A percentile compares a stretch with the other conserved stretches of the same genome.
These are phyloP conservation scores for Globisporangium yorkense DNA, from an alignment of 352 stramenopile species.

Conservation along the genomic window DNA sequence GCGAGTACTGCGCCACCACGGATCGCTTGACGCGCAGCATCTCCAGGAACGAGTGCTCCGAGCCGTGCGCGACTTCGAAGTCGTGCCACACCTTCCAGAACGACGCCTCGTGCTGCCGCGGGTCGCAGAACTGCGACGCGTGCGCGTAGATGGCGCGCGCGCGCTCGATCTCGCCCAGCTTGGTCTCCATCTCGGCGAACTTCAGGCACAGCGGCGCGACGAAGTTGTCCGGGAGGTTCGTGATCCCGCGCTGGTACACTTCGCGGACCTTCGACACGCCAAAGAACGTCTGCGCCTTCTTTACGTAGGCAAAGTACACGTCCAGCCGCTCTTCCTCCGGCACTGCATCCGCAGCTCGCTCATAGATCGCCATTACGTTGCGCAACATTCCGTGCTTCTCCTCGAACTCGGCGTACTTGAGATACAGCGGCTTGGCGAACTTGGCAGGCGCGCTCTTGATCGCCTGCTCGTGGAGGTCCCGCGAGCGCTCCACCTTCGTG, in stretches of 20 bases:
- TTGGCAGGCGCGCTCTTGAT: conserved; percentile 78
- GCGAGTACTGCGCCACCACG: conserved; percentile 94
- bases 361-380: conserved; percentile 95
- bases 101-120: conserved; percentile 84
- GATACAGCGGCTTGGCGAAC: conserved; percentile 78
- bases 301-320: conserved; percentile 93
- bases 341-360: conserved; percentile 88
- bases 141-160: conserved; percentile 94
- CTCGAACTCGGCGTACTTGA: conserved; percentile 94
- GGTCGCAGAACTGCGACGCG: conserved; percentile 97
- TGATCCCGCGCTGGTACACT: conserved; percentile 96
- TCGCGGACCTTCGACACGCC: conserved; percentile 94
- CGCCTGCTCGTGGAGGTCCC: conserved; percentile 97
- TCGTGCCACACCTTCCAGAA: conserved; percentile 98
- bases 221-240: conserved; percentile 89
- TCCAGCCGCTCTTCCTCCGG: conserved; percentile 88
- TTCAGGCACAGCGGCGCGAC: conserved; percentile 92
- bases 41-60: conserved; percentile 98
- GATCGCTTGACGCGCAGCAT: conserved; percentile 98
- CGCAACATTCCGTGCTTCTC: conserved; percentile 95
- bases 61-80: conserved; percentile 94
- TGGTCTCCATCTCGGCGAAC: conserved; percentile 96
- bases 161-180: conserved; percentile 95
- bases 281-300: conserved; percentile 94
- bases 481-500: conserved; percentile 94